A percentile compares a stretch with the other conserved stretches of the same genome.
phyloP scores from a whole-genome alignment of 2,329 filamentous ascomycete genomes.

The Parastagonospora avenae region DNA sequence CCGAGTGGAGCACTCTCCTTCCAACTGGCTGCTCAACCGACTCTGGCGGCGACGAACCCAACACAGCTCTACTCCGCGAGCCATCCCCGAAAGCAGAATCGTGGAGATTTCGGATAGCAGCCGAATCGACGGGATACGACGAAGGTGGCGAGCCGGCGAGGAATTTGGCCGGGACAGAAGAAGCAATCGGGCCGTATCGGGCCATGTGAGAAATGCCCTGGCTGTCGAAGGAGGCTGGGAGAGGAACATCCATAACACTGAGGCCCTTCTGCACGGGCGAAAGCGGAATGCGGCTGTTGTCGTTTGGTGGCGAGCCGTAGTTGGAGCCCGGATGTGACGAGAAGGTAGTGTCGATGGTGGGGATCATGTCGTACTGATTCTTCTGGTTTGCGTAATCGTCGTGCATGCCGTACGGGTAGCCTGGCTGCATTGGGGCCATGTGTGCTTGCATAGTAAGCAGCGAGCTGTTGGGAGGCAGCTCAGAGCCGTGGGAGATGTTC shows the following conservation, averaged over 20 bases:
- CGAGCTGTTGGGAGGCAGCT: conserved; percentile 75
- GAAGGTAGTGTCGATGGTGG: conserved; percentile 63
- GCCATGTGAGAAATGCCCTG: conserved; percentile 93
- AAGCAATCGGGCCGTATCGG: conserved; percentile 85
- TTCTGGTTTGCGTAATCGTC: conserved; percentile 46
- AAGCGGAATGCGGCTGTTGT: conserved; percentile 69
- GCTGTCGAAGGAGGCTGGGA: conserved; percentile 94
- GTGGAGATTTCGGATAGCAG: conserved; percentile 64
- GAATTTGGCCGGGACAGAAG: conserved; percentile 91
- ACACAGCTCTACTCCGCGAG: conserved; percentile 59
- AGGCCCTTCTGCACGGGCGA: conserved; percentile 76
- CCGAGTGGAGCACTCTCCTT: conserved; percentile 68
- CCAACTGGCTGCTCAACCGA: conserved; percentile 67
- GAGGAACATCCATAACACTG: conserved; percentile 90
- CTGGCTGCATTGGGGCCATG: conserved; percentile 48
- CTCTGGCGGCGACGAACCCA: conserved; percentile 62
- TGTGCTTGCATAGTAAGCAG: conserved; percentile 65
- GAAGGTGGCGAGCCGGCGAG: conserved; percentile 84
- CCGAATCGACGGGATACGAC: conserved; percentile 64
- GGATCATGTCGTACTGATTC: conserved; percentile 55
- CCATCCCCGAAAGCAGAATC: conserved; percentile 74
- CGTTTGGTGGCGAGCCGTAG: conserved; percentile 85
- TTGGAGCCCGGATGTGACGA: conserved; percentile 64
- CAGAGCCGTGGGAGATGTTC: conserved; percentile 67
- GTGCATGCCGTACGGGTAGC: conserved; percentile 48